Base-by-base conservation (phyloP, 805 yeast genomes). In the Yarrowia bubula region DNA sequence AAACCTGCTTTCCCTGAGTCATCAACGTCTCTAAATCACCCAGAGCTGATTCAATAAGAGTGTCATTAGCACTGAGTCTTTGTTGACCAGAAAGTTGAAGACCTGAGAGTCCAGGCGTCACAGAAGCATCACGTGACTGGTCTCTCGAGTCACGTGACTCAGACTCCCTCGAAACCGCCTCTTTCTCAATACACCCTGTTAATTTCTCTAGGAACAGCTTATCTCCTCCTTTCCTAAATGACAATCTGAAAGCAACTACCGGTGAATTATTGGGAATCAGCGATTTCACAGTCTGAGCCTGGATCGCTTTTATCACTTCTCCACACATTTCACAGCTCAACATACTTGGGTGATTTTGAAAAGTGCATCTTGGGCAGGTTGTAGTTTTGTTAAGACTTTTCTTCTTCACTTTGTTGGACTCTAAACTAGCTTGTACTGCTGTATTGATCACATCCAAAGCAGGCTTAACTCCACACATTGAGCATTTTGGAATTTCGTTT, bases 261-360 rank as follows among this genome's bases (percentile, higher is more conserved):
- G 61, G 61, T 8, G 37, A 17, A 13, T 58, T 58, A 5, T 43
- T 33, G 5, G 51, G 64, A 3, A 43, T 42, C 37, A 58, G 51
- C 13, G 18, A 43, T 9, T 41, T 14, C 15, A 43, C 51, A 6
- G 39, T 58, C 9, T 58, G 64, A 13, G 42, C 42, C 33, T 58
- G 43, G 11, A 58, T 58, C 4, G 50, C 43, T 35, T 58, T 58
- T 31, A 87, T 73, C 18, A 78, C 78, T 0, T 87, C 79, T 0
- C 97, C 97, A 76, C 98, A 93, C 72, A 95, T 82, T 74, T 93
- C 99, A 75, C 99, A 93, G 68, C 79, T 80, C 41, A 80, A 75
- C 79, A 93, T 78, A 2, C 89, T 84, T 0, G 92, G 89, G 74
- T 92, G 97, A 73, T 93, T 95, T 11, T 84, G 76, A 71, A 92